Conservation (phyloP, 1,284 basidiomycete genomes). For the Melampsora americana region DNA sequence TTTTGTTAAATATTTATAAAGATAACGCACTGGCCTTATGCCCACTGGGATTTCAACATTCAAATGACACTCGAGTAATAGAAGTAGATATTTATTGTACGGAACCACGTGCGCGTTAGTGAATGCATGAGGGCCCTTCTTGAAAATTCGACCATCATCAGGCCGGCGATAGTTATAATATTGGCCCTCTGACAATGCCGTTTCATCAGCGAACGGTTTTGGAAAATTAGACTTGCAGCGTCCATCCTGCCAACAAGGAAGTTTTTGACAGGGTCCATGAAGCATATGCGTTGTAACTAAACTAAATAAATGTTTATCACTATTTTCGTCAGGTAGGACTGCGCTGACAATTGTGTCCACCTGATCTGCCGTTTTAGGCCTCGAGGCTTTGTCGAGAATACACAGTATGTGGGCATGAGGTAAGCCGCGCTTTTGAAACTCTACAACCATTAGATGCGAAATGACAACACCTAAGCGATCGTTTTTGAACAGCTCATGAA, state of each 20-base stretch:
- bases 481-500: neutral
- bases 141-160: neutral
- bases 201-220: neutral
- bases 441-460: neutral
- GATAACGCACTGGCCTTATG: neutral
- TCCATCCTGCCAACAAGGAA: neutral
- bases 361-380: neutral
- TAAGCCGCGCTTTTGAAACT: conserved; percentile 21
- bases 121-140: neutral
- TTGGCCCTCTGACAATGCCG: neutral
- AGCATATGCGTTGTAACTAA: conserved; percentile 1
- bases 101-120: neutral
- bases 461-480: neutral
- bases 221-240: neutral
- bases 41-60: conserved; percentile 16
- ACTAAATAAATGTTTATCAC: neutral
- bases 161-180: neutral
- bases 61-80: conserved; percentile 8
- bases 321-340: neutral
- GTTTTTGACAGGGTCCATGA: conserved; percentile 2
- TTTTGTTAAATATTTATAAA: conserved; percentile 27
- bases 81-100: conserved; percentile 3
- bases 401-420: conserved; percentile 1
- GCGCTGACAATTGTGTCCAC: conserved; percentile 12
- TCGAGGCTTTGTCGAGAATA: neutral